Conservation (phyloP, 2,329 filamentous ascomycete species). For the Plectosphaerella plurivora region DNA sequence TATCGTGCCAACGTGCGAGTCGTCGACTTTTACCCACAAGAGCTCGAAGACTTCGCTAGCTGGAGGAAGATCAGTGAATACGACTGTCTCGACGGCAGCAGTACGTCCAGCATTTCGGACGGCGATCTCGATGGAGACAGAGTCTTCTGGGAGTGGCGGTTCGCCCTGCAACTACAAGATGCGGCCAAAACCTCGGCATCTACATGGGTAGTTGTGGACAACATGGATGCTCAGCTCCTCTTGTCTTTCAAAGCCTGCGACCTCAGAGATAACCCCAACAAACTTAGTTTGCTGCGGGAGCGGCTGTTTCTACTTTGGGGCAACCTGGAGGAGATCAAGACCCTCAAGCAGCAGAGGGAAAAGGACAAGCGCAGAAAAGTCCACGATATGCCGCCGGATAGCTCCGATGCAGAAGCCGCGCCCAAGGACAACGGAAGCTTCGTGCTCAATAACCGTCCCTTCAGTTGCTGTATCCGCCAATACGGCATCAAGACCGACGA, state of each 20-base stretch:
- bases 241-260: constrained; percentile 42
- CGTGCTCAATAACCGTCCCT: constrained; percentile 50
- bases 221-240: constrained; percentile 44
- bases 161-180: constrained; percentile 75
- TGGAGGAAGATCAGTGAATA: constrained; percentile 40
- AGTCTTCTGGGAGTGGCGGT: constrained; percentile 74
- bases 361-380: constrained; percentile 7
- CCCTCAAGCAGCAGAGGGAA: constrained; percentile 18
- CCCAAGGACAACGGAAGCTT: neutral
- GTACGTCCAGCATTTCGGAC: constrained; percentile 11
- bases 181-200: constrained; percentile 32
- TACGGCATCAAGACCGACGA: constrained; percentile 55
- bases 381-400: constrained; percentile 29
- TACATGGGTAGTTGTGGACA: constrained; percentile 67
- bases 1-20: constrained; percentile 71
- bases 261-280: constrained; percentile 46
- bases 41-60: constrained; percentile 66
- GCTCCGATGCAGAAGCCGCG: constrained; percentile 27
- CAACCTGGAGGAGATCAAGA: constrained; percentile 70
- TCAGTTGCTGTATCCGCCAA: constrained; percentile 67
- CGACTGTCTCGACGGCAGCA: constrained; percentile 42
- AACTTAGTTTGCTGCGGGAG: constrained; percentile 56
- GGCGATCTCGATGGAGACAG: constrained; percentile 17
- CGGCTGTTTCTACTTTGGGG: constrained; percentile 81
- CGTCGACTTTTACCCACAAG: constrained; percentile 71